Percentiles rank a stretch among this genome's conserved stretches.
These are phyloP conservation scores for Xylaria sp. DNA, from an alignment of 2,329 filamentous ascomycete species.

Conservation along the genomic window DNA sequence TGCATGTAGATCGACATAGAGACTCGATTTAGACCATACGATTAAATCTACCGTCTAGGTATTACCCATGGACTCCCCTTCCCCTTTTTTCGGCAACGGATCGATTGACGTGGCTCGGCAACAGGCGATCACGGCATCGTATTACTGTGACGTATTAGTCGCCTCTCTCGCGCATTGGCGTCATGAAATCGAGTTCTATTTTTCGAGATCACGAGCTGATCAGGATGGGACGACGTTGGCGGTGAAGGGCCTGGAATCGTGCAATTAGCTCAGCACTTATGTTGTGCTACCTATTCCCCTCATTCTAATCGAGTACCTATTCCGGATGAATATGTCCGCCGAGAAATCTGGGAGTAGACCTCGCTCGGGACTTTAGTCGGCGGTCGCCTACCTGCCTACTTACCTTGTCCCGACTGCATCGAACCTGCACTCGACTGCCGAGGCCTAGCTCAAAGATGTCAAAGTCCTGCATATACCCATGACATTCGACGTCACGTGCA, in stretches of 20 bases:
- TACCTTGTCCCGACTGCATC: constrained; percentile 1
- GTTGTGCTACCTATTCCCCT: constrained; percentile 21
- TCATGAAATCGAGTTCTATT: constrained; percentile 1
- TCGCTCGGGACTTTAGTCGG: background rate
- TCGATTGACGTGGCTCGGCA: background rate
- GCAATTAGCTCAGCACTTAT: constrained; percentile 30
- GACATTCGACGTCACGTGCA: background rate
- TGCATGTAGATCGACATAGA: constrained; percentile 22
- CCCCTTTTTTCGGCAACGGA: background rate
- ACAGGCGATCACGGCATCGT: constrained; percentile 16
- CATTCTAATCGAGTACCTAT: background rate
- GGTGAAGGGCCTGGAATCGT: constrained; percentile 22
- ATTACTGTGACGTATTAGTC: background rate
- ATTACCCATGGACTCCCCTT: background rate
- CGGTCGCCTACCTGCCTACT: background rate
- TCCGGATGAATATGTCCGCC: background rate
- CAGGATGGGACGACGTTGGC: constrained; percentile 9
- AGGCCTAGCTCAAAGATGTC: constrained; percentile 2
- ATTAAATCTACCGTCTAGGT: constrained; percentile 11
- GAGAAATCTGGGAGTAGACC: background rate
- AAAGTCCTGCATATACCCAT: constrained; percentile 11
- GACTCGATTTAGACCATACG: constrained; percentile 27
- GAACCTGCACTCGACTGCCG: constrained; percentile 18
- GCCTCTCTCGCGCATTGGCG: background rate
- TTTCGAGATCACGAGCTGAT: background rate